Evolutionary conservation across 768 basidiomycete species (phyloP).

Genomic region (Macrolepiota albuminosa): DNA sequence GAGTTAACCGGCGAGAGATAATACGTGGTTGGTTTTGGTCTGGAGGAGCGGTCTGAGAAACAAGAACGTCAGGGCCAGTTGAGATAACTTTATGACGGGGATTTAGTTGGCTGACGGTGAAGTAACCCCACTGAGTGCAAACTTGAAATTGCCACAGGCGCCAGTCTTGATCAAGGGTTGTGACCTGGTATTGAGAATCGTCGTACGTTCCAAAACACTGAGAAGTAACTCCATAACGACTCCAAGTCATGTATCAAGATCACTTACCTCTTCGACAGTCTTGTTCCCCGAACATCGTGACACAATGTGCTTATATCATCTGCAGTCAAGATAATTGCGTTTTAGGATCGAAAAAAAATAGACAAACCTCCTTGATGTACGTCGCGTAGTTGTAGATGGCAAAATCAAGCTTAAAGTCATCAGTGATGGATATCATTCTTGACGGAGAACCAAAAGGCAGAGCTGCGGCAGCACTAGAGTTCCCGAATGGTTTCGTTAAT

Average conservation of each 20-base stretch:
- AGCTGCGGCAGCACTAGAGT: constrained; percentile 23
- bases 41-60: constrained; percentile 64
- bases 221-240: background rate
- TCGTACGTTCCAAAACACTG: constrained; percentile 88
- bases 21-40: constrained; percentile 67
- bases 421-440: constrained; percentile 42
- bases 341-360: background rate
- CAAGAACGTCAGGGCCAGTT: background rate
- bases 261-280: constrained; percentile 29
- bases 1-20: constrained; percentile 70
- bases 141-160: constrained; percentile 88
- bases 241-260: background rate
- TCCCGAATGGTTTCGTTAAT: constrained; percentile 42
- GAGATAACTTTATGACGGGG: background rate
- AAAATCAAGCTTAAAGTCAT: constrained; percentile 48
- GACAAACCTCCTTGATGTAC: constrained; percentile 66
- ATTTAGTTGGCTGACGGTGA: constrained; percentile 47
- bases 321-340: background rate
- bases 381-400: constrained; percentile 67
- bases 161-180: constrained; percentile 70
- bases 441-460: constrained; percentile 45
- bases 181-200: constrained; percentile 57
- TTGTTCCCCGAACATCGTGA: constrained; percentile 47
- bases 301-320: constrained; percentile 41
- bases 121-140: constrained; percentile 96